These are phyloP conservation scores for Verticillium nonalfalfae DNA, from an alignment of 2,329 filamentous ascomycete species.

Conservation along the genomic window DNA sequence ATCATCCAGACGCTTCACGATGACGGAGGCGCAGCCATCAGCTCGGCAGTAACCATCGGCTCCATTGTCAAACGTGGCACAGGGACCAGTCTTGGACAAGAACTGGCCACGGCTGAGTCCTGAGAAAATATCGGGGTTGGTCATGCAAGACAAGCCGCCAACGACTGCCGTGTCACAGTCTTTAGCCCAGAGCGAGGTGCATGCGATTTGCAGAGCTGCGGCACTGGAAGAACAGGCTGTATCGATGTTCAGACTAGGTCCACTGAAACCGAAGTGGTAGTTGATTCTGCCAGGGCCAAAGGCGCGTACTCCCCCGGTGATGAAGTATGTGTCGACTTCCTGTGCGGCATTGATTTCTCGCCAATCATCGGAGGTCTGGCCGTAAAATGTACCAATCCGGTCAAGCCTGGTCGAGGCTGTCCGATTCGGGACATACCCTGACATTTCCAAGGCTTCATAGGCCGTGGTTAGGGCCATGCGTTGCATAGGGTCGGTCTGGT, in stretches of 20 bases:
- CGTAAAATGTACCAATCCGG: conserved; percentile 68
- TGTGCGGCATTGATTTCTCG: conserved; percentile 70
- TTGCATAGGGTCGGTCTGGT: conserved; percentile 69
- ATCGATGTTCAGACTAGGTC: conserved; percentile 66
- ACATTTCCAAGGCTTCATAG: conserved; percentile 75
- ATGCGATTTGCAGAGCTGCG: conserved; percentile 63
- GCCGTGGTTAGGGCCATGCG: conserved; percentile 66
- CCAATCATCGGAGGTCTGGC: conserved; percentile 73
- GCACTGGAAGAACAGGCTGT: conserved; percentile 72
- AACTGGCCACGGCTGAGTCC: conserved; percentile 73
- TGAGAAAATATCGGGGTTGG: conserved; percentile 74
- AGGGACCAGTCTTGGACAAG: conserved; percentile 68
- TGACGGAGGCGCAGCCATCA: conserved; percentile 66
- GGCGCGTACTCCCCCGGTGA: conserved; percentile 42
- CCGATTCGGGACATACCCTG: conserved; percentile 61
- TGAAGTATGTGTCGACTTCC: conserved; percentile 52
- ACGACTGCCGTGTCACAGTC: conserved; percentile 79
- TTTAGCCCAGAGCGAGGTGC: conserved; percentile 65
- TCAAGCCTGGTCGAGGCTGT: conserved; percentile 56
- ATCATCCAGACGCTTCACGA: conserved; percentile 76
- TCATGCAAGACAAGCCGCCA: conserved; percentile 72
- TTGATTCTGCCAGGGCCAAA: conserved; percentile 60
- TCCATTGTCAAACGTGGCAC: conserved; percentile 74
- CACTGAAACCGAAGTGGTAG: conserved; percentile 72
- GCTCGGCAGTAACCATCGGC: conserved; percentile 81